A percentile compares a stretch with the other conserved stretches of the same genome.
phyloP scores from a whole-genome alignment of 768 basidiomycete species.

The Ephemerocybe angulata region DNA sequence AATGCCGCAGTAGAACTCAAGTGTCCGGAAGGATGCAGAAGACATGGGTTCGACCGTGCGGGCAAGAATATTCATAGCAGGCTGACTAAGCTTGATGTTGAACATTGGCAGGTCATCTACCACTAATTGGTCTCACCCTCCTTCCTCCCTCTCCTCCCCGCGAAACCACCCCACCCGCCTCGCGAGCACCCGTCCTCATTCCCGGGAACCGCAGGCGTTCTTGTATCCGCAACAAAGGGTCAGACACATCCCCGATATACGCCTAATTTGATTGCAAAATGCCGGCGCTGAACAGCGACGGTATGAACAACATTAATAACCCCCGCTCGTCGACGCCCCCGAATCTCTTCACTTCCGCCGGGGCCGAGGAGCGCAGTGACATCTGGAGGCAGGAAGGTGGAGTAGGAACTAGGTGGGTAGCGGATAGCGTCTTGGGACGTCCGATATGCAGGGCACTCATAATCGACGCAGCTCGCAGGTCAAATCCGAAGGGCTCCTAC shows the following conservation, averaged over 20 bases:
- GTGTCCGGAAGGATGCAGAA: conserved; percentile 29
- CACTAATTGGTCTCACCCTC: neutral
- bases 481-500: conserved; percentile 13
- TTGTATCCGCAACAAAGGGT: neutral
- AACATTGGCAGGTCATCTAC: conserved; percentile 8
- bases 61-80: neutral
- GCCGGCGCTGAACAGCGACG: conserved; percentile 6
- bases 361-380: neutral
- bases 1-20: conserved; percentile 81
- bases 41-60: neutral
- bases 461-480: conserved; percentile 16
- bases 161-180: neutral
- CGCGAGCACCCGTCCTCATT: neutral
- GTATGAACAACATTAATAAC: neutral
- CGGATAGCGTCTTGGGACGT: neutral
- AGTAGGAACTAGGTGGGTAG: conserved; percentile 2
- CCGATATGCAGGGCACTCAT: conserved; percentile 3
- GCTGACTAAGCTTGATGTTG: conserved; percentile 8
- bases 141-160: neutral
- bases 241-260: neutral
- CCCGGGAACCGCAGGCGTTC: neutral
- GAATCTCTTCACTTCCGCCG: neutral
- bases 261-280: neutral
- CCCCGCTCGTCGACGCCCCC: conserved; percentile 5
- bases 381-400: neutral